Evolutionary conservation across 768 basidiomycete species (phyloP), one percentile per base, ranked within the genome.

Genomic region (Tulasnella sp.): DNA sequence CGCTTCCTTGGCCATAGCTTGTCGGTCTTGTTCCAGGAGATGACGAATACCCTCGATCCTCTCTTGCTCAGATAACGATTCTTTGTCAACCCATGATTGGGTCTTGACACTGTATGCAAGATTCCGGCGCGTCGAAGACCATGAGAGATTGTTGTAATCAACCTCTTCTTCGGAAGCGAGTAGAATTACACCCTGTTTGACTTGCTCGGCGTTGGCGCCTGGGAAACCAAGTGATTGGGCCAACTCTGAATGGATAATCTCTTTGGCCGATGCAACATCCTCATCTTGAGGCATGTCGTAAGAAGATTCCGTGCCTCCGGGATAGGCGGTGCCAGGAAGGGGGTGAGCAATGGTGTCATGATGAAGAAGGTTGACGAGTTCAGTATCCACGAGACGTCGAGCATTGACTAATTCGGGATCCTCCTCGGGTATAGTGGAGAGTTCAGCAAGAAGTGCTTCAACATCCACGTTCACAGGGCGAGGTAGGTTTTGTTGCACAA

Each of bases 291-390:
- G 88, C 20, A 78, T 72, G 24, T 72, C 70, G 55, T 92, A 89
- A 0, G 62, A 60, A 13, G 87, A 88, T 20, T 71, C 68, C 0
- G 78, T 77, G 10, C 79, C 74, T 5, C 90, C 88, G 5, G 89
- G 75, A 31, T 75, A 72, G 20, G 74, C 73, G 8, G 90, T 91
- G 2, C 95, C 95, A 8, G 92, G 88, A 12, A 96, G 66, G 3
- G 93, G 92, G 65, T 91, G 71, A 0, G 77, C 74, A 50, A 96
- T 77, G 4, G 90, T 75, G 64, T 99, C 95, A 61, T 98, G 91
- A 48, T 79, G 74, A 53, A 98, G 67, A 39, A 99, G 72, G 34
- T 72, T 69, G 3, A 76, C 81, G 42, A 98, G 72, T 61, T 98
- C 95, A 16, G 67, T 62, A 59, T 90, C 75, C 59, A 99, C 72